These are phyloP conservation scores for Euphrasia arctica DNA, from an alignment of 305 asterid genomes.

Conservation along the genomic window DNA sequence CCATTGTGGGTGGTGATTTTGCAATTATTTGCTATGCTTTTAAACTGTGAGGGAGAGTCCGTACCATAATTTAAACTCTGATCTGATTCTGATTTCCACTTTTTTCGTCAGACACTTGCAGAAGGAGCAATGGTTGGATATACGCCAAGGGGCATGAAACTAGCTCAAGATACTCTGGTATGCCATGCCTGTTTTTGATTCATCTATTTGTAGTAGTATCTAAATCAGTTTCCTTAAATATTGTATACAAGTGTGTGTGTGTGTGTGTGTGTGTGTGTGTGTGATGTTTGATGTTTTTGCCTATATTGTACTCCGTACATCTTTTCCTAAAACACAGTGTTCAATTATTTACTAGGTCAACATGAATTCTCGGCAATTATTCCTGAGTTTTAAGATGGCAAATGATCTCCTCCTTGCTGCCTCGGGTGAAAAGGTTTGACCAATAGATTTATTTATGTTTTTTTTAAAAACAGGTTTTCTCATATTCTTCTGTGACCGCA, in stretches of 20 bases:
- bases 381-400: slow-evolving; percentile 47
- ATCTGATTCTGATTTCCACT: slow-evolving; percentile 14
- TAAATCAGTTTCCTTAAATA: not conserved
- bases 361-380: slow-evolving; percentile 51
- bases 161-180: slow-evolving; percentile 90
- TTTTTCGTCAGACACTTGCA: slow-evolving; percentile 56
- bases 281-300: not conserved
- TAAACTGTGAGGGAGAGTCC: not conserved
- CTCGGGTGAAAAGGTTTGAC: slow-evolving; percentile 82
- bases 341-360: slow-evolving; percentile 42
- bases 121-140: slow-evolving; percentile 91
- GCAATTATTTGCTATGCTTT: slow-evolving; percentile 2
- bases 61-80: slow-evolving; percentile 3
- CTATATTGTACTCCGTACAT: slow-evolving; percentile 4
- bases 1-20: not conserved
- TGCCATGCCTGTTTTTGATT: slow-evolving; percentile 1
- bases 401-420: slow-evolving; percentile 75
- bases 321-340: slow-evolving; percentile 7
- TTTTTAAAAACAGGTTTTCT: not conserved
- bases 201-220: not conserved
- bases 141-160: slow-evolving; percentile 83
- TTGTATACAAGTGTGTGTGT: not conserved
- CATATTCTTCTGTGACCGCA: not conserved
- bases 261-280: no score
- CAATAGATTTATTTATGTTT: slow-evolving; percentile 7